Conservation (phyloP, 257 asterid genomes). For the Linderniella brevidens region DNA sequence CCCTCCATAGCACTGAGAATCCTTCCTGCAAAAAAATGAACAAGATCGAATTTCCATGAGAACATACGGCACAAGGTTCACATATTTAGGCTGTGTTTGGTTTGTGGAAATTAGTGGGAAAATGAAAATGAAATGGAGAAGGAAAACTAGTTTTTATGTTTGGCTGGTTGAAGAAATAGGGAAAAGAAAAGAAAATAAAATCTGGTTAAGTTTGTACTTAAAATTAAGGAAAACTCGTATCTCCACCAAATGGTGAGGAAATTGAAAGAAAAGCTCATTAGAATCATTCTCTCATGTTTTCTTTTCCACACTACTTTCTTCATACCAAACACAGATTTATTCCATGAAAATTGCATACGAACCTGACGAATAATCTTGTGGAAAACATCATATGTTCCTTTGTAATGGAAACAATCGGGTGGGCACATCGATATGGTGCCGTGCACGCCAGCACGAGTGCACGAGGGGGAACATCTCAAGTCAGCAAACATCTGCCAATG, state of each 20-base stretch:
- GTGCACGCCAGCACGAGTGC: slow-evolving; percentile 92
- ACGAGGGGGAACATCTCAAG: slow-evolving; percentile 92
- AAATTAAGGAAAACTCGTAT: too few species aligned
- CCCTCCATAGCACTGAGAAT: slow-evolving; percentile 73
- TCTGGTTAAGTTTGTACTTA: too few species aligned
- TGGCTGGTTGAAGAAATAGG: too few species aligned
- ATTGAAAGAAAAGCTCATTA: too few species aligned
- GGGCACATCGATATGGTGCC: slow-evolving; percentile 33
- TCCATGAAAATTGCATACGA: neutral
- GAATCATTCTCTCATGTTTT: too few species aligned
- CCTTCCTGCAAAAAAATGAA: slow-evolving; percentile 44
- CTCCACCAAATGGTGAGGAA: too few species aligned
- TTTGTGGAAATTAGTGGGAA: neutral
- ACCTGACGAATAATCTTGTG: slow-evolving; percentile 3
- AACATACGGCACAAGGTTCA: neutral
- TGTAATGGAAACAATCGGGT: neutral
- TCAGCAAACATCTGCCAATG: slow-evolving; percentile 81
- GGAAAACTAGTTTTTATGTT: too few species aligned
- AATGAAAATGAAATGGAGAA: neutral
- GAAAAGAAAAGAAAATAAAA: too few species aligned
- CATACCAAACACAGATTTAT: neutral
- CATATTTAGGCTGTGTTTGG: neutral
- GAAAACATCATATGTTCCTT: slow-evolving; percentile 1
- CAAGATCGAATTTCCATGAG: neutral
- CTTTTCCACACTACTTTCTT: too few species aligned